Conservation (phyloP, 352 stramenopile species). For the Phytopythium mirpurense region DNA sequence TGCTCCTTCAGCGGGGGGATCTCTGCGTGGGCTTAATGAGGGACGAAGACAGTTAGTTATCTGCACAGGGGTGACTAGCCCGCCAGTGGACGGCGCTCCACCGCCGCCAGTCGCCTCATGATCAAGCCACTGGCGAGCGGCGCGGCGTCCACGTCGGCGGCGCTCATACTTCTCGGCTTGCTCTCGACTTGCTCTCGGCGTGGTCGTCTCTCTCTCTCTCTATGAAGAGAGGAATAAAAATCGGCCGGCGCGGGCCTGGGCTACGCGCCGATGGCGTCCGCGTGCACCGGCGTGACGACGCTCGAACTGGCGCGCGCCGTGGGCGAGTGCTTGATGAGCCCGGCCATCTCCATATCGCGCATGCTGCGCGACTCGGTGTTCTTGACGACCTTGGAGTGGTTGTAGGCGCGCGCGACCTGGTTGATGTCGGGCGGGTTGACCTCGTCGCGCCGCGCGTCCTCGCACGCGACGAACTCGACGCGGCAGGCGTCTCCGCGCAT, state of each 20-base stretch:
- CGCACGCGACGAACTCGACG: slow-evolving; percentile 72
- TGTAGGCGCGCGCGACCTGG: slow-evolving; percentile 66
- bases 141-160: too few species aligned
- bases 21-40: too few species aligned
- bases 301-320: slow-evolving; percentile 12
- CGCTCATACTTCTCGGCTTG: too few species aligned
- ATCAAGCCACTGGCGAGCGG: too few species aligned
- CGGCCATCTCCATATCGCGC: slow-evolving; percentile 63
- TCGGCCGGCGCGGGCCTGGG: neutral
- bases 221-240: neutral
- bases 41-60: too few species aligned
- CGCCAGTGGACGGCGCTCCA: too few species aligned
- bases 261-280: neutral
- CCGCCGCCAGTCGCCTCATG: too few species aligned
- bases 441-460: slow-evolving; percentile 20
- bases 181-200: neutral
- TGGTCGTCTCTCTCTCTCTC: neutral
- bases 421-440: slow-evolving; percentile 61
- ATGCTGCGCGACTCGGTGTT: slow-evolving; percentile 75
- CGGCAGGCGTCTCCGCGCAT: slow-evolving; percentile 78
- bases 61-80: too few species aligned
- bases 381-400: slow-evolving; percentile 58
- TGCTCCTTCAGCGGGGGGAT: too few species aligned
- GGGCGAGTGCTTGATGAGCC: slow-evolving; percentile 32
- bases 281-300: slow-evolving; percentile 8